Evolutionary conservation across 1,284 basidiomycete genomes (phyloP), one percentile per base, ranked within the genome.

Genomic region (Ustilago trichophora): DNA sequence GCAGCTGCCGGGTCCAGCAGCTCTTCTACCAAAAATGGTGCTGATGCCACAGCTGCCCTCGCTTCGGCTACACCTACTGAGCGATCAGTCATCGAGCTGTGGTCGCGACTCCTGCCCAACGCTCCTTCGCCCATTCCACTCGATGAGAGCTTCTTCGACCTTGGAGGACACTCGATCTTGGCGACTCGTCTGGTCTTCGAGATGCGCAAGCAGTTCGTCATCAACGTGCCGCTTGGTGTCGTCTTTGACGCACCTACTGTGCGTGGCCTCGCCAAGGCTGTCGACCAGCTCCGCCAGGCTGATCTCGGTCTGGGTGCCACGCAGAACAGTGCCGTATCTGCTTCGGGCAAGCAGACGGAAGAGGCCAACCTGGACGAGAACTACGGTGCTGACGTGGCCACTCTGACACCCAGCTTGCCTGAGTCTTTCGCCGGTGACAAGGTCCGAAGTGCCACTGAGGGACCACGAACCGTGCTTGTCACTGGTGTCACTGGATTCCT

Each of bases 401-500:
- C 82, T 0, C 85, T 98, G 18, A 67, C 88, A 18, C 80, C 85
- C 21, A 45, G 45, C 35, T 48, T 80, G 18, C 77, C 78, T 9
- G 63, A 67, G 18, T 49, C 69, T 8, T 78, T 74, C 49, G 51
- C 52, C 10, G 46, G 56, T 15, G 59, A 64, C 47, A 70, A 57
- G 53, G 60, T 60, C 9, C 37, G 37, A 16, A 48, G 33, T 13
- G 56, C 57, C 6, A 26, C 27, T 18, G 60, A 60, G 13, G 64
- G 46, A 1, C 50, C 53, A 6, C 72, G 93, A 36, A 92, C 91
- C 0, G 87, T 98, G 15, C 94, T 98, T 85, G 87, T 99, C 36
- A 98, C 96, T 10, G 96, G 96, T 24, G 95, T 92, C 2, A 98
- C 96, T 15, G 96, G 96, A 6, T 99, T 95, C 86, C 85, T 99